Percentiles rank a stretch among this genome's conserved stretches.
phyloP scores from a whole-genome alignment of 2,329 filamentous ascomycete species.

The Neonectria coccinea region DNA sequence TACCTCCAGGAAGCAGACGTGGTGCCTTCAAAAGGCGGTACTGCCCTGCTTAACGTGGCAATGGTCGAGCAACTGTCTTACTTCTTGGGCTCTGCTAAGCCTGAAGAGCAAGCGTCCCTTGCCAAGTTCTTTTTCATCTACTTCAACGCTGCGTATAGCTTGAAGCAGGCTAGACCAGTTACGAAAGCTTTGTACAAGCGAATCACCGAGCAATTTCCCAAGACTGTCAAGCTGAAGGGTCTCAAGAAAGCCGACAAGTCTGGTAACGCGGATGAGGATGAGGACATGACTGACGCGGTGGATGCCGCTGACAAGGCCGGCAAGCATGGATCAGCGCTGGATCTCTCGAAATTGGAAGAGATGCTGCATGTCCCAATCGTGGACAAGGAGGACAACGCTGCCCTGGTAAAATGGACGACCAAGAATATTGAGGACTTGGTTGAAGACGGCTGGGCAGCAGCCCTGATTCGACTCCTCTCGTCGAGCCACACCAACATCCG shows the following conservation, averaged over 20 bases:
- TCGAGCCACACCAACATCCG: constrained; percentile 82
- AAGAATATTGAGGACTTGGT: constrained; percentile 84
- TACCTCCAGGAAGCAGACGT: constrained; percentile 47
- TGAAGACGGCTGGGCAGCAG: constrained; percentile 78
- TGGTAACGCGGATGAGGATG: constrained; percentile 28
- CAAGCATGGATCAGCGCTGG: constrained; percentile 40
- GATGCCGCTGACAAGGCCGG: constrained; percentile 6
- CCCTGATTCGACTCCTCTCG: constrained; percentile 79
- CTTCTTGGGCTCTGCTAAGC: constrained; percentile 63
- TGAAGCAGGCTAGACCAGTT: constrained; percentile 56
- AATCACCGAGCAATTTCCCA: constrained; percentile 48
- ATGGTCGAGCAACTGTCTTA: constrained; percentile 85
- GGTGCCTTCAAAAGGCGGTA: constrained; percentile 34
- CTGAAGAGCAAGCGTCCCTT: constrained; percentile 59
- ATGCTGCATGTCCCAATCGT: constrained; percentile 63
- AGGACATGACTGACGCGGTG: constrained; percentile 36
- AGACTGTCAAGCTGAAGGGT: constrained; percentile 42
- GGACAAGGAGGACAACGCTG: constrained; percentile 62
- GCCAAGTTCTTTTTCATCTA: constrained; percentile 69
- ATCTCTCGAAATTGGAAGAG: constrained; percentile 60
- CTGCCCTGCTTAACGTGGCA: constrained; percentile 75
- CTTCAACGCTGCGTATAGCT: constrained; percentile 65
- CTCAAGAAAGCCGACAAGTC: constrained; percentile 35
- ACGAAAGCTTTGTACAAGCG: constrained; percentile 47
- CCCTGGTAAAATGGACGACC: constrained; percentile 74